Conservation (phyloP, 352 stramenopile genomes). For the Saprolegnia diclina region DNA sequence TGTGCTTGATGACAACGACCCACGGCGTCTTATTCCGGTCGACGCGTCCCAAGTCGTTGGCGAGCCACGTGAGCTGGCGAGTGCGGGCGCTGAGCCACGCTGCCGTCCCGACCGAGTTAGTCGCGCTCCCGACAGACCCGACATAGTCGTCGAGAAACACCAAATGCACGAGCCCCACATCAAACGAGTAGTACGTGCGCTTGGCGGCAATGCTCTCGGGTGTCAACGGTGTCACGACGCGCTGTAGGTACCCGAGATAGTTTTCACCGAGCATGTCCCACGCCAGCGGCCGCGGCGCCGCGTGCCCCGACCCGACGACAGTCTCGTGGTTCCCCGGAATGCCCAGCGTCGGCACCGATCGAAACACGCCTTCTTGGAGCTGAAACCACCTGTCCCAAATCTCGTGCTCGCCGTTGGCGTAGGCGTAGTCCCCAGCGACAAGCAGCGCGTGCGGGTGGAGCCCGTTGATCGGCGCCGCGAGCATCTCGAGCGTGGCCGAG, state of each 20-base stretch:
- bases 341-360: constrained; percentile 41
- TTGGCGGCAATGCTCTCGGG: constrained; percentile 35
- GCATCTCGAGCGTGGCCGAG: background rate
- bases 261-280: constrained; percentile 28
- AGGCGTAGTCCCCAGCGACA: constrained; percentile 56
- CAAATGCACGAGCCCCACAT: constrained; percentile 52
- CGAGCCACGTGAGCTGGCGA: constrained; percentile 33
- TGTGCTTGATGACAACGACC: background rate
- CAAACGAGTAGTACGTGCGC: constrained; percentile 49
- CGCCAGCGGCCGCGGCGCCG: background rate
- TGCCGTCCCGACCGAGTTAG: constrained; percentile 38
- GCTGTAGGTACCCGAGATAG: constrained; percentile 46
- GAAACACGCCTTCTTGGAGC: constrained; percentile 46
- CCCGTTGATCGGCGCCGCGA: background rate
- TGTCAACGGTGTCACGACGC: constrained; percentile 46
- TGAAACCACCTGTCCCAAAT: constrained; percentile 68
- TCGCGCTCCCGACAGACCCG: constrained; percentile 34
- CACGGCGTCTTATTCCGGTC: background rate
- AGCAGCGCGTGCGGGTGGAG: constrained; percentile 39
- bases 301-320: constrained; percentile 31
- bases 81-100: constrained; percentile 37
- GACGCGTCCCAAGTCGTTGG: background rate
- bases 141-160: constrained; percentile 65
- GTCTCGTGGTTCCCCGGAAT: constrained; percentile 74
- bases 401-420: constrained; percentile 56